Conservation (phyloP, 768 basidiomycete genomes). For the Saitozyma sp. region DNA sequence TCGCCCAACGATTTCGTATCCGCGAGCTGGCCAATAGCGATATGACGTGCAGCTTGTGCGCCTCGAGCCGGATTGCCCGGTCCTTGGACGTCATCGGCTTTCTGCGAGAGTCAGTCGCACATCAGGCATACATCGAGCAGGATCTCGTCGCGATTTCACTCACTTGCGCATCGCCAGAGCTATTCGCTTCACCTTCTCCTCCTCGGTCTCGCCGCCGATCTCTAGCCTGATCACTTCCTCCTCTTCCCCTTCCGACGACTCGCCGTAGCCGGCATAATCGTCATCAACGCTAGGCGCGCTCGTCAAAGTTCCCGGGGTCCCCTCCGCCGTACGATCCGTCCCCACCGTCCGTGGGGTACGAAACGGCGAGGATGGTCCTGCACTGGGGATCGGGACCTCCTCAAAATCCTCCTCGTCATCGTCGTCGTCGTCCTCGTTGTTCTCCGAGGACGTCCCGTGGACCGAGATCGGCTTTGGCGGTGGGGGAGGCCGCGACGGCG, state of each 20-base stretch:
- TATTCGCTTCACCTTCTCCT: constrained; percentile 41
- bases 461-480: neutral
- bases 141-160: constrained; percentile 4
- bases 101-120: constrained; percentile 14
- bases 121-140: neutral
- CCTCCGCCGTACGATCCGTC: constrained; percentile 4
- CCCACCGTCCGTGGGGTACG: constrained; percentile 26
- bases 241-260: constrained; percentile 20
- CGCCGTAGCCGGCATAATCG: constrained; percentile 23
- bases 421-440: neutral
- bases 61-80: constrained; percentile 70
- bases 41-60: constrained; percentile 87
- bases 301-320: constrained; percentile 21
- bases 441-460: constrained; percentile 4
- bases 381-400: constrained; percentile 39
- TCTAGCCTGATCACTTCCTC: constrained; percentile 39
- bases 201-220: constrained; percentile 42
- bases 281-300: constrained; percentile 34
- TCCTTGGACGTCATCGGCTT: constrained; percentile 57
- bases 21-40: constrained; percentile 72
- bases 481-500: neutral
- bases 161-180: constrained; percentile 41
- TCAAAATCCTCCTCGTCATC: constrained; percentile 47
- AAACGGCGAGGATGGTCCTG: constrained; percentile 37
- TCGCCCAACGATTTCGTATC: constrained; percentile 78